Conservation (phyloP, 129 eudicot genomes). For the Helianthus annuus region HanXRQr2.0-SUNRISE NC_035439.2:119564929-119565428, state of each 20-base stretch:
- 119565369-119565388: slow-evolving; percentile 12
- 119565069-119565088: slow-evolving; percentile 32
- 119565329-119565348: background rate
- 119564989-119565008: slow-evolving; percentile 18
- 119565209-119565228: slow-evolving; percentile 28
- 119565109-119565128: slow-evolving; percentile 51
- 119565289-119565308: slow-evolving; percentile 16
- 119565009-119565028: slow-evolving; percentile 1
- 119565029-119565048: slow-evolving; percentile 15
- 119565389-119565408: slow-evolving; percentile 19
- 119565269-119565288: slow-evolving; percentile 12
- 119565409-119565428: too few relatives aligned
- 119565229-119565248: slow-evolving; percentile 18
- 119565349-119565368: slow-evolving; percentile 7
- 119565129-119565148: slow-evolving; percentile 22
- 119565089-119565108: slow-evolving; percentile 30
- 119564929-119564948: too few relatives aligned
- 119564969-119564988: background rate
- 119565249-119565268: slow-evolving; percentile 15
- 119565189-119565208: slow-evolving; percentile 31
- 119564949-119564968: background rate
- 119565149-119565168: slow-evolving; percentile 21
- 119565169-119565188: slow-evolving; percentile 35
- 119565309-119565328: slow-evolving; percentile 12
- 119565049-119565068: slow-evolving; percentile 26